Evolutionary conservation across 2,329 filamentous ascomycete genomes (phyloP), one percentile per base, ranked within the genome.

Genomic region (Cercospora canescens): DNA sequence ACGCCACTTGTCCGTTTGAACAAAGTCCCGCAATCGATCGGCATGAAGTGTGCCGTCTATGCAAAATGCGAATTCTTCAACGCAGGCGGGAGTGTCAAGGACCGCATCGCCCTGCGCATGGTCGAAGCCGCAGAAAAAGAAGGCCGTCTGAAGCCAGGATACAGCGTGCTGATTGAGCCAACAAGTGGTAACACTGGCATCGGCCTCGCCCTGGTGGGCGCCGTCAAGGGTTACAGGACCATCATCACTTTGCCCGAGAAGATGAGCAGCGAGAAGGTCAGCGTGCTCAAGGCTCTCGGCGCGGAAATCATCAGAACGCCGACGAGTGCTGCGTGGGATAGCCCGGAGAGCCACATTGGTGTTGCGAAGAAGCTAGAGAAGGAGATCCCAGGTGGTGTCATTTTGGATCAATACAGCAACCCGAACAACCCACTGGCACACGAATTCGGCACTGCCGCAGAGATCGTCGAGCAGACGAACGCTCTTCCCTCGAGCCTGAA

Each of bases 171-270:
- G 75, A 99, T 99, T 76, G 95, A 99, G 86, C 95, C 95, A 9
- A 99, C 95, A 56, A 97, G 93, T 76, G 95, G 95, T 63, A 99
- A 99, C 80, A 99, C 95, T 84, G 95, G 95, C 71, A 99, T 99
- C 71, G 95, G 95, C 24, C 86, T 99, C 45, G 95, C 95, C 30
- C 88, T 99, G 35, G 94, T 98, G 18, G 94, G 88, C 65, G 95
- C 95, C 16, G 91, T 99, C 76, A 98, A 97, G 84, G 94, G 94
- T 71, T 99, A 98, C 86, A 94, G 94, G 81, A 96, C 94, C 45
- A 98, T 99, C 81, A 99, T 99, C 79, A 99, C 95, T 11, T 88
- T 99, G 54, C 95, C 95, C 60, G 95, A 99, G 83, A 99, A 99
- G 85, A 99, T 99, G 95, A 97, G 93, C 1, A 91, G 93, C 56